Base-by-base conservation (phyloP, 805 yeast genomes). In the Candida boleticola region DNA sequence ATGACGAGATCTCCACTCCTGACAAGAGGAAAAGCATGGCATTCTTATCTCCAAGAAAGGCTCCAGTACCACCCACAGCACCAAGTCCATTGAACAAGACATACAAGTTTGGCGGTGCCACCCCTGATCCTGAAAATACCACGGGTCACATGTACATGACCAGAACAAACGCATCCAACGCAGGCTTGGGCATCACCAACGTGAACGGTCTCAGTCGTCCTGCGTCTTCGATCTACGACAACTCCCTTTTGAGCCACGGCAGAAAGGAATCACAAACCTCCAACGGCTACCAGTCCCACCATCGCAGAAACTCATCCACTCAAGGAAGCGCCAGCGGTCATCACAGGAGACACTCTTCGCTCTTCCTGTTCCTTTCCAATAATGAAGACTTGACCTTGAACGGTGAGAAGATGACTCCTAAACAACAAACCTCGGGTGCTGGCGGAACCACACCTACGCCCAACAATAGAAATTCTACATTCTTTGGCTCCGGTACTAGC, bases 41-140 rank as follows among this genome's bases (percentile, higher is more conserved):
- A 27, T 83, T 82, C 54, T 61, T 72, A 16, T 82, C 89, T 0
- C 88, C 89, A n/a, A 71, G 89, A 61, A 80, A 70, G 52, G 86
- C 89, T 0, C 90, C 90, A 1, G 74, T 74, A 40, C 89, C 89
- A 0, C 89, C 89, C 2, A 52, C 71, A 1, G 63, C 61, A 23
- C 41, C 46, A 10, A 60, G 61, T 32, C 64, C 68, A 2, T 36
- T 60, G 40, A 56, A 57, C 42, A 48, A 52, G 19, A 37, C 29
- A 36, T 74, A 35, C 52, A 64, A 53, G 53, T 73, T 60, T 48
- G 74, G 63, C 4, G 66, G 54, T 30, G 53, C 48, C 11, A 17
- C 46, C 5, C 37, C 52, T 35, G 32, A 37, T 11, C 39, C 29
- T 13, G 20, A 21, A 2, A n/a, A n/a, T n/a, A 22, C 29, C 13